Evolutionary conservation across 805 yeast species (phyloP).

Genomic region (Monosporozyma servazzii): DNA sequence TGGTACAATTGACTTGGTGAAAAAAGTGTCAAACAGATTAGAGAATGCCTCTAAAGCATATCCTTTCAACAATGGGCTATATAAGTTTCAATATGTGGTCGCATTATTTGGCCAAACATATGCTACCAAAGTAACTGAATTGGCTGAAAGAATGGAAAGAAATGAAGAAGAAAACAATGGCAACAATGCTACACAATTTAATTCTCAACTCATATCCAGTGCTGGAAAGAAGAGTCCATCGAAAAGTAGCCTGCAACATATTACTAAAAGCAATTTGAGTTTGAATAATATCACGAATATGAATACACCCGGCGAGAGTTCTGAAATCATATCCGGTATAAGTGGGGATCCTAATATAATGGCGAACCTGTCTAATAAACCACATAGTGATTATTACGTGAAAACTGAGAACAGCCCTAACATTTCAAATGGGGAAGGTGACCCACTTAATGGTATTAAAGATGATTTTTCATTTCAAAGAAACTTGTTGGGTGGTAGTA

Average conservation of each 20-base stretch:
- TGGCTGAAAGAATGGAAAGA: constrained; percentile 6
- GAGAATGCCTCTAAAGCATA: constrained; percentile 27
- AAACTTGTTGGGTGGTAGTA: neutral
- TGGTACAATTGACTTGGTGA: constrained; percentile 31
- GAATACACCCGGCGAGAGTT: neutral
- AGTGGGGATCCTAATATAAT: neutral
- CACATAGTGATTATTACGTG: neutral
- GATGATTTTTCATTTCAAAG: neutral
- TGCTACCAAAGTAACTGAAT: constrained; percentile 39
- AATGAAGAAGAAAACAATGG: neutral
- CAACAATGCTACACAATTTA: constrained; percentile 1
- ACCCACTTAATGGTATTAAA: neutral
- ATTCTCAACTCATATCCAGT: neutral
- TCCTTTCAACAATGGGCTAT: constrained; percentile 42
- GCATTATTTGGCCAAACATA: constrained; percentile 55
- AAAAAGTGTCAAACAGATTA: constrained; percentile 17
- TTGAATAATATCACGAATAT: neutral
- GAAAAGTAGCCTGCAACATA: neutral
- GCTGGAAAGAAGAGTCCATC: neutral
- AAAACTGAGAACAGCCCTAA: neutral
- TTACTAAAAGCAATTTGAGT: neutral
- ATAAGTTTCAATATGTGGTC: constrained; percentile 46
- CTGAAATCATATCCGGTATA: neutral
- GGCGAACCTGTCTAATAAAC: neutral
- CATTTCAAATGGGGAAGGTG: neutral